phyloP scores from a whole-genome alignment of 2,329 filamentous ascomycete genomes.

The Drechslera avenae region DNA sequence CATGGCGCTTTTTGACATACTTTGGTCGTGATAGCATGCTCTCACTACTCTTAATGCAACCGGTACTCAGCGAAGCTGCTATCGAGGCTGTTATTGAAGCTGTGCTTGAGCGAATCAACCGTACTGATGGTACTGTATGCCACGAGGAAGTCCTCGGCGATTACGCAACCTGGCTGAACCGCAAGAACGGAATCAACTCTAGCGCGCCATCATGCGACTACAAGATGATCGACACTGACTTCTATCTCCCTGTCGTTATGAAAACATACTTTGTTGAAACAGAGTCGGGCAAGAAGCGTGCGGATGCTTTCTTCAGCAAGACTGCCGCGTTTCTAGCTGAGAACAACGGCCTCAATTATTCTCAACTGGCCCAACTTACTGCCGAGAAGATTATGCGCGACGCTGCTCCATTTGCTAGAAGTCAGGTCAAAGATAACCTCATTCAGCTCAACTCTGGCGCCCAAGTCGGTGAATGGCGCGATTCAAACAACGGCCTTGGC shows the following conservation, averaged over 20 bases:
- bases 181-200: slow-evolving; percentile 58
- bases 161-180: slow-evolving; percentile 66
- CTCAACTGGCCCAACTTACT: slow-evolving; percentile 57
- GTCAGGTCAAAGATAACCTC: slow-evolving; percentile 60
- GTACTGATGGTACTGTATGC: slow-evolving; percentile 64
- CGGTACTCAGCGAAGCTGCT: slow-evolving; percentile 62
- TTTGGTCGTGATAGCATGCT: slow-evolving; percentile 71
- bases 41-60: slow-evolving; percentile 61
- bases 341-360: slow-evolving; percentile 61
- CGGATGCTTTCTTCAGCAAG: slow-evolving; percentile 46
- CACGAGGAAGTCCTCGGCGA: slow-evolving; percentile 71
- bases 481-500: slow-evolving; percentile 64
- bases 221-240: slow-evolving; percentile 68
- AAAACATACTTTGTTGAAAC: slow-evolving; percentile 63
- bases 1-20: slow-evolving; percentile 70
- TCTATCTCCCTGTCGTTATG: slow-evolving; percentile 64
- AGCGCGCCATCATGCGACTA: slow-evolving; percentile 62
- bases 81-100: slow-evolving; percentile 66
- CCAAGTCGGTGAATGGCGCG: slow-evolving; percentile 67
- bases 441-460: slow-evolving; percentile 62
- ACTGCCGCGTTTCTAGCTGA: slow-evolving; percentile 57
- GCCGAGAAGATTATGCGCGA: slow-evolving; percentile 64
- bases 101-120: slow-evolving; percentile 65
- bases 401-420: slow-evolving; percentile 60
- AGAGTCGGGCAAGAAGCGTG: slow-evolving; percentile 48